Evolutionary conservation across 352 stramenopile genomes (phyloP).

Genomic region (Globisporangium lucens): DNA sequence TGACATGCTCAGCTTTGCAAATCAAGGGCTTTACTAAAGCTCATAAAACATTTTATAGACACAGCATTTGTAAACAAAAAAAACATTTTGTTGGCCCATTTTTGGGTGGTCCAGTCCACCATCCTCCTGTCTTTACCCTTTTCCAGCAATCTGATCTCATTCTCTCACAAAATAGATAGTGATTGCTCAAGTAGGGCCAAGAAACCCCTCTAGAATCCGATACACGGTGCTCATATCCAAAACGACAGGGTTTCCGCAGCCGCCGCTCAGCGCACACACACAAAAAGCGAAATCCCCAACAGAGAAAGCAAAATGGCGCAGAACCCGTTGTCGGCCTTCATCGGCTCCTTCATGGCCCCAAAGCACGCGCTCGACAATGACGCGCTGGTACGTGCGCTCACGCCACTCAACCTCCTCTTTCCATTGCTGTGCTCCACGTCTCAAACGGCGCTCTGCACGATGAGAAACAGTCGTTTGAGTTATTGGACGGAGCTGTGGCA

Average conservation of each 20-base stretch:
- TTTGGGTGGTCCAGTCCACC: constrained; percentile 11
- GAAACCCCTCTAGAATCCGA: constrained; percentile 6
- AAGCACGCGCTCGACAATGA: constrained; percentile 45
- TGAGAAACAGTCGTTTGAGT: neutral
- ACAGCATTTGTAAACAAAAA: neutral
- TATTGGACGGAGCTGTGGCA: neutral
- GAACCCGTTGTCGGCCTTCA: constrained; percentile 64
- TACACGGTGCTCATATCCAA: constrained; percentile 4
- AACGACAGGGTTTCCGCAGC: neutral
- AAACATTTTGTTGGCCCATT: neutral
- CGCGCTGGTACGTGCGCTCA: constrained; percentile 34
- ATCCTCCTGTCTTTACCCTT: neutral
- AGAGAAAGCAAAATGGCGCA: constrained; percentile 31
- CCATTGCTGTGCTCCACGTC: neutral
- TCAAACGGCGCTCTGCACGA: neutral
- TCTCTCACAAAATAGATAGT: neutral
- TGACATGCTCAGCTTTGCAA: neutral
- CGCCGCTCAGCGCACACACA: constrained; percentile 6
- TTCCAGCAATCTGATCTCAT: neutral
- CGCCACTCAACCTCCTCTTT: neutral
- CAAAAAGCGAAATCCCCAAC: constrained; percentile 15
- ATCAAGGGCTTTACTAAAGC: neutral
- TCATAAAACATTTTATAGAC: neutral
- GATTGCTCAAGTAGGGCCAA: neutral
- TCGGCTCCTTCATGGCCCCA: constrained; percentile 67